A percentile compares a stretch with the other conserved stretches of the same genome.
Conservation (phyloP, 2,329 filamentous ascomycete genomes). For the Fusarium secorum region DNA sequence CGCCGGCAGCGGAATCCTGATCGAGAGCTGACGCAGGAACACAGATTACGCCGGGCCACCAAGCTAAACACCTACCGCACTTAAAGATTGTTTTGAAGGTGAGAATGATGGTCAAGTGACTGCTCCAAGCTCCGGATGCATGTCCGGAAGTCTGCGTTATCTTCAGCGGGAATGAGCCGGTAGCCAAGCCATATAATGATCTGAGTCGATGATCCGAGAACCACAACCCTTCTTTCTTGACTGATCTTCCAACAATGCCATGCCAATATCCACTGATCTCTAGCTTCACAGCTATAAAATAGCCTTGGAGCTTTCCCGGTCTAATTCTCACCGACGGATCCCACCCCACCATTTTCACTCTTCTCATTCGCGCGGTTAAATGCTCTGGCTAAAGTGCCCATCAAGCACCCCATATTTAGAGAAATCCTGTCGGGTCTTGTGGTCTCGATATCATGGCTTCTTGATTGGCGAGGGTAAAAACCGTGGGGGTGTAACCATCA, state of each 20-base stretch:
- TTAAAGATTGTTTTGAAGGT: no score
- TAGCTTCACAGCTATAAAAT: constrained; percentile 9
- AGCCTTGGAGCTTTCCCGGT: constrained; percentile 10
- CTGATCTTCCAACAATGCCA: not conserved
- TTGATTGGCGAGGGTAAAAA: constrained; percentile 33
- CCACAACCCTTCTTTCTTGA: not conserved
- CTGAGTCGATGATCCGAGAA: not conserved
- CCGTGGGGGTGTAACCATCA: constrained; percentile 24
- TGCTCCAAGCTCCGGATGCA: not conserved
- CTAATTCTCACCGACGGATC: constrained; percentile 28
- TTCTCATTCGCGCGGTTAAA: constrained; percentile 33
- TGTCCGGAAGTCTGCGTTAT: not conserved
- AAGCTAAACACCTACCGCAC: not conserved
- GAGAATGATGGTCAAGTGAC: not conserved
- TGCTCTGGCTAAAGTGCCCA: constrained; percentile 10
- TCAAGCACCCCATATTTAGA: constrained; percentile 2
- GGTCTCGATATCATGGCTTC: constrained; percentile 17
- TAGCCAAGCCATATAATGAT: not conserved
- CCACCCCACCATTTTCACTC: not conserved
- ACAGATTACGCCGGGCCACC: not conserved
- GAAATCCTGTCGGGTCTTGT: constrained; percentile 7
- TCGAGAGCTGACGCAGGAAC: constrained; percentile 12
- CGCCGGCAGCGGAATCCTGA: not conserved
- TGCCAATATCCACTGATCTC: not conserved
- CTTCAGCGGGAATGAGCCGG: not conserved